Conservation (phyloP, 164 flowering plant species). For the Pachysandra terminalis region DNA sequence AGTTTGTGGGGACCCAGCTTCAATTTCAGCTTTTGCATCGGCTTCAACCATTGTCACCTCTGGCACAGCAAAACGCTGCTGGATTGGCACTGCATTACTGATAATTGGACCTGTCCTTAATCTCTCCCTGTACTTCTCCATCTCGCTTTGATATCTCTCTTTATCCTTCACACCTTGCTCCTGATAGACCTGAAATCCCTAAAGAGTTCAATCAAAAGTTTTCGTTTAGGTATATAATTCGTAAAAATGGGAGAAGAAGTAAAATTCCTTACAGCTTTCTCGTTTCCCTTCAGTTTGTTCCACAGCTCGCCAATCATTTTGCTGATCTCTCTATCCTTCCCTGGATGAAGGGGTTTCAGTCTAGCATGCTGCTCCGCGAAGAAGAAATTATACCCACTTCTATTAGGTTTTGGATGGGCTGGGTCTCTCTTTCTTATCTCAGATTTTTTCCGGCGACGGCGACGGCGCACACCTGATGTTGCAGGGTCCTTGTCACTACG, state of each 20-base stretch:
- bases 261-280: conserved; percentile 52
- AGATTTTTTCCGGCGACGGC: conserved; percentile 79
- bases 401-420: conserved; percentile 88
- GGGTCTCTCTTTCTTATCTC: conserved; percentile 89
- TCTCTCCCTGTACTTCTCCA: conserved; percentile 77
- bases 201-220: too few species aligned
- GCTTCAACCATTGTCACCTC: conserved; percentile 33
- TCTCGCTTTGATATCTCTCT: conserved; percentile 74
- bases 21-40: conserved; percentile 30
- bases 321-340: conserved; percentile 89
- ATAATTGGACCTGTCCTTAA: conserved; percentile 40
- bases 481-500: conserved; percentile 11
- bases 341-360: conserved; percentile 78
- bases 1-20: conserved; percentile 29
- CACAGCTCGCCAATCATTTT: conserved; percentile 89
- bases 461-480: conserved; percentile 36
- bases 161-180: conserved; percentile 83
- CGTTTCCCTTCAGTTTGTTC: conserved; percentile 68
- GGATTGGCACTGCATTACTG: conserved; percentile 57
- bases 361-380: conserved; percentile 95
- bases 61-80: conserved; percentile 39
- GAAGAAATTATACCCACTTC: conserved; percentile 96
- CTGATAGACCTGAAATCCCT: conserved; percentile 65
- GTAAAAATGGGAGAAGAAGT: background rate
- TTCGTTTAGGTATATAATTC: background rate